A percentile compares a stretch with the other conserved stretches of the same genome.
Conservation (phyloP, 345 rosid genomes). For the Microcos paniculata region DNA sequence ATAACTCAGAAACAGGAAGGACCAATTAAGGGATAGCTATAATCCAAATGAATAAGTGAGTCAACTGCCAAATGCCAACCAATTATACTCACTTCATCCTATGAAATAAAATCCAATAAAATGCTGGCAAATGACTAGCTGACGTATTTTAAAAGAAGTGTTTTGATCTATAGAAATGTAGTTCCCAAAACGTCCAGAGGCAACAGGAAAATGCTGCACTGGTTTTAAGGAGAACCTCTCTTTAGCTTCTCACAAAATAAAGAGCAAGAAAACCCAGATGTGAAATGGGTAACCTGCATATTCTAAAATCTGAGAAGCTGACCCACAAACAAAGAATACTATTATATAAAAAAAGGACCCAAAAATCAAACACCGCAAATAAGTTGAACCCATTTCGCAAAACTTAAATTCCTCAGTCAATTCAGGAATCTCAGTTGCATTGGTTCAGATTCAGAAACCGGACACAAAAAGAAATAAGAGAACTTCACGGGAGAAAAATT, state of each 20-base stretch:
- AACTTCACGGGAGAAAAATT: background rate
- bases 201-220: constrained; percentile 42
- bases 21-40: too few relatives aligned
- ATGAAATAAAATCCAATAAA: background rate
- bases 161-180: constrained; percentile 18
- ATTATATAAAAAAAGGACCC: background rate
- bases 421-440: background rate
- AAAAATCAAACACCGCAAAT: background rate
- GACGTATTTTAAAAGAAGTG: background rate
- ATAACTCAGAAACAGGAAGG: background rate
- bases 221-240: constrained; percentile 68
- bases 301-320: constrained; percentile 4
- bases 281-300: constrained; percentile 1
- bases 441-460: background rate
- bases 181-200: constrained; percentile 79
- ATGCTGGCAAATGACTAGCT: background rate
- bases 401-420: background rate
- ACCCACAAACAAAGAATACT: constrained; percentile 20
- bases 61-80: too few relatives aligned
- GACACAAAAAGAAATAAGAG: background rate
- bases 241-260: constrained; percentile 46
- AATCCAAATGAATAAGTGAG: background rate
- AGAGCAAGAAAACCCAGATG: constrained; percentile 22
- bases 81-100: background rate
- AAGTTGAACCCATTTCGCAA: background rate